A percentile compares a stretch with the other conserved stretches of the same genome.
phyloP scores from a whole-genome alignment of 140 eudicot species.

The Bidens hawaiensis region DNA sequence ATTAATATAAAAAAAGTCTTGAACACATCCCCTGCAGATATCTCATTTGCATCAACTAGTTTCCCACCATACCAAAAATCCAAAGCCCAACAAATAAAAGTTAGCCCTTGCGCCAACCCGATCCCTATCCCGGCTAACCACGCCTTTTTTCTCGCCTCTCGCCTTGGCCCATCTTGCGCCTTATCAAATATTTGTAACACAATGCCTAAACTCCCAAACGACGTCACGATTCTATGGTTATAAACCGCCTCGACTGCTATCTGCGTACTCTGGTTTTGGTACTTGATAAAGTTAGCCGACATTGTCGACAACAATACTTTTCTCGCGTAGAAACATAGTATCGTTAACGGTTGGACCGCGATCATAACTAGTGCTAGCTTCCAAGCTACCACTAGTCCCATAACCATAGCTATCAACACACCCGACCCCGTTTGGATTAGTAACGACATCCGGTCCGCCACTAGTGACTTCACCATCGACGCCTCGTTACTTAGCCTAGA shows the following conservation, averaged over 20 bases:
- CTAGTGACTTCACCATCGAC: slow-evolving; percentile 87
- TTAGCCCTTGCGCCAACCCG: slow-evolving; percentile 91
- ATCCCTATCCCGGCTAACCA: slow-evolving; percentile 92
- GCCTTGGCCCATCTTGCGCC: slow-evolving; percentile 83
- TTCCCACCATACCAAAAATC: slow-evolving; percentile 97
- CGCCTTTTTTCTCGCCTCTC: slow-evolving; percentile 63
- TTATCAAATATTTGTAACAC: slow-evolving; percentile 67
- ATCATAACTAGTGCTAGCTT: slow-evolving; percentile 94
- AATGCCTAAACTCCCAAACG: slow-evolving; percentile 64
- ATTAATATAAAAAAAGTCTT: slow-evolving; percentile 85
- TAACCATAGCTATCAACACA: slow-evolving; percentile 66
- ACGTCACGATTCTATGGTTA: slow-evolving; percentile 80
- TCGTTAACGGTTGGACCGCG: slow-evolving; percentile 83
- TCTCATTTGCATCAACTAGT: slow-evolving; percentile 63
- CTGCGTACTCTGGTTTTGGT: slow-evolving; percentile 74
- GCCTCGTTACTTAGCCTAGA: slow-evolving; percentile 83
- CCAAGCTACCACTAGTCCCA: slow-evolving; percentile 85
- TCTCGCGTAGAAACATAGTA: slow-evolving; percentile 77
- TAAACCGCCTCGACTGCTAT: slow-evolving; percentile 89
- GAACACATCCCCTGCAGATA: slow-evolving; percentile 90
- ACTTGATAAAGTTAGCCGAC: slow-evolving; percentile 61
- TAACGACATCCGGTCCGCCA: slow-evolving; percentile 80
- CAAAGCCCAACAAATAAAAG: slow-evolving; percentile 88
- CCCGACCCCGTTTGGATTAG: slow-evolving; percentile 73
- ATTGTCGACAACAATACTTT: slow-evolving; percentile 69